Conservation (phyloP, 2,329 filamentous ascomycete species). For the Ilyonectria destructans region DNA sequence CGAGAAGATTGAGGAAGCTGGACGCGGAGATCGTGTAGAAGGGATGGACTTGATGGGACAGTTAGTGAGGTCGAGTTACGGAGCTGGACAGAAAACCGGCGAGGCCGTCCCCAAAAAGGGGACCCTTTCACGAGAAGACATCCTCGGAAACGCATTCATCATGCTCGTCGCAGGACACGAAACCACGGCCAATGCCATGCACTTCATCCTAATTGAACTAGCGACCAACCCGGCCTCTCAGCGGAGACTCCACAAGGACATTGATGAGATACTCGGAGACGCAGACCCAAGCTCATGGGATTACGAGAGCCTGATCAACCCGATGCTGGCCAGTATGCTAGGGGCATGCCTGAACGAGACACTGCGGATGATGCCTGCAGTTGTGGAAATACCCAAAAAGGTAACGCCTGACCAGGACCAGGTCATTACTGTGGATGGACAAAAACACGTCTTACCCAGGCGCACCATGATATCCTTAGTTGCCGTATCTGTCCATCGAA, state of each 20-base stretch:
- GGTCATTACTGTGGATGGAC: constrained; percentile 72
- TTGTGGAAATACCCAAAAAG: constrained; percentile 81
- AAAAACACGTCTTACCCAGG: constrained; percentile 71
- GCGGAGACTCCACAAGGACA: constrained; percentile 76
- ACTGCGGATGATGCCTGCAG: constrained; percentile 80
- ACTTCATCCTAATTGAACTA: constrained; percentile 79
- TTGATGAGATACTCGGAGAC: constrained; percentile 76
- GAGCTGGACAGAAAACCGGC: constrained; percentile 28
- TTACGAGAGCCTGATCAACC: constrained; percentile 78
- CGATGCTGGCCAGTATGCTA: constrained; percentile 78
- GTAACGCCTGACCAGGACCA: constrained; percentile 67
- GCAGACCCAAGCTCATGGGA: constrained; percentile 76
- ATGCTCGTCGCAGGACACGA: constrained; percentile 85
- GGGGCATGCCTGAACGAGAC: constrained; percentile 86
- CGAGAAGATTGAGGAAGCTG: constrained; percentile 68
- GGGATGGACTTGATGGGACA: constrained; percentile 70
- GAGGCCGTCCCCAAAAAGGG: constrained; percentile 47
- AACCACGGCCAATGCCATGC: constrained; percentile 82
- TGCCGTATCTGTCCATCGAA: constrained; percentile 73
- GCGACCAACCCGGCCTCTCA: constrained; percentile 78
- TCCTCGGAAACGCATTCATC: constrained; percentile 81
- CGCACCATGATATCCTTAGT: constrained; percentile 71
- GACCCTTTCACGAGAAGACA: constrained; percentile 73
- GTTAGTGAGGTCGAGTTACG: constrained; percentile 61
- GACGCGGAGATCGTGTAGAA: constrained; percentile 55